phyloP scores from a whole-genome alignment of 306 rosid species.

The Arachis hypogaea region DNA sequence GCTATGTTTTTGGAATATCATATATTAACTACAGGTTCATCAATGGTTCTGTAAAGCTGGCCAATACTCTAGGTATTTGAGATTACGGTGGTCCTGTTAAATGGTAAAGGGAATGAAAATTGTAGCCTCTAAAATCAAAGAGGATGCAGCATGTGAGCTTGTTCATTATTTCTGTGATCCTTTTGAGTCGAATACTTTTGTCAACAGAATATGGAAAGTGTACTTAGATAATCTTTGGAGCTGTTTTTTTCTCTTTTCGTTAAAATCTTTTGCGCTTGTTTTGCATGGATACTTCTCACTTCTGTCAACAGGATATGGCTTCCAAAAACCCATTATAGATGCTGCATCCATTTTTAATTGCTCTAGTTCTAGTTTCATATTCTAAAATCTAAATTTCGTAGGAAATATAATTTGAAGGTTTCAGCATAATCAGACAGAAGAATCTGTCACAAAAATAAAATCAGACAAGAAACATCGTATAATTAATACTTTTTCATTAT shows the following conservation, averaged over 20 bases:
- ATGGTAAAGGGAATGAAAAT: neutral
- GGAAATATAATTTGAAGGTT: too few relatives aligned
- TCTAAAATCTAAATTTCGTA: too few relatives aligned
- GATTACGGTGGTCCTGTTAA: constrained; percentile 12
- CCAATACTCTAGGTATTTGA: neutral
- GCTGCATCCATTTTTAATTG: too few relatives aligned
- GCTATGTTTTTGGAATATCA: constrained; percentile 28
- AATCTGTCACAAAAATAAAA: too few relatives aligned
- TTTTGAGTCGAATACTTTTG: neutral
- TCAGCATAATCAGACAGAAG: too few relatives aligned
- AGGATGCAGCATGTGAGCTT: neutral
- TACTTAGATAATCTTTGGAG: neutral
- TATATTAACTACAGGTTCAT: neutral
- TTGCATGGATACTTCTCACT: too few relatives aligned
- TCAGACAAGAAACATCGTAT: too few relatives aligned
- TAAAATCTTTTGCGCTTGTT: too few relatives aligned
- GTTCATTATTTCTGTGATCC: neutral
- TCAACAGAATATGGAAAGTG: neutral
- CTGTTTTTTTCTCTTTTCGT: neutral
- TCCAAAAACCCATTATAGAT: too few relatives aligned
- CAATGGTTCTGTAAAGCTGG: constrained; percentile 29
- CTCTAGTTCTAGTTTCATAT: too few relatives aligned
- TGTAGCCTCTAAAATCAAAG: neutral
- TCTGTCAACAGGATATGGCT: too few relatives aligned
- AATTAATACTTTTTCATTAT: too few relatives aligned